Percentiles rank a stretch among this genome's conserved stretches.
Evolutionary conservation across 1,284 basidiomycete genomes (phyloP).

Genomic region (Peniophora sp.): DNA sequence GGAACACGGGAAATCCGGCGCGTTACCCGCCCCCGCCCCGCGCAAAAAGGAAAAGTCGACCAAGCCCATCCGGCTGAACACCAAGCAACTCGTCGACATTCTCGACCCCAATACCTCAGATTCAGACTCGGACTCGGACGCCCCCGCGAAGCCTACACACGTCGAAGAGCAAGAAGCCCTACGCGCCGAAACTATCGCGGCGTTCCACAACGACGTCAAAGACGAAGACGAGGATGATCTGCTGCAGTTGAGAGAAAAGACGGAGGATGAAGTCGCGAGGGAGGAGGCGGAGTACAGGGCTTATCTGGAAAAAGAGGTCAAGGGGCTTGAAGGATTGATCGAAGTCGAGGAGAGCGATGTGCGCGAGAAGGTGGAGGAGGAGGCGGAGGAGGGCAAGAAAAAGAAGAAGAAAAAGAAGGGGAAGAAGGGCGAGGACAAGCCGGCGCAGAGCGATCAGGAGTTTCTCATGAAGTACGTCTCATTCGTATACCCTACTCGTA

Average conservation of each 20-base stretch:
- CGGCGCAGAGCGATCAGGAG: conserved; percentile 64
- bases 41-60: conserved; percentile 52
- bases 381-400: conserved; percentile 22
- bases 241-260: conserved; percentile 68
- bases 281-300: conserved; percentile 78
- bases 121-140: conserved; percentile 40
- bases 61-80: conserved; percentile 56
- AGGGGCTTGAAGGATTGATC: conserved; percentile 58
- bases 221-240: conserved; percentile 53
- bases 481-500: conserved; percentile 4
- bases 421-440: conserved; percentile 26
- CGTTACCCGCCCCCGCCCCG: conserved; percentile 12
- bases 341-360: conserved; percentile 30
- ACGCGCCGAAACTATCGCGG: conserved; percentile 77
- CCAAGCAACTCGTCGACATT: conserved; percentile 49
- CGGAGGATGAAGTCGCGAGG: conserved; percentile 64
- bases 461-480: conserved; percentile 82
- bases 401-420: conserved; percentile 23
- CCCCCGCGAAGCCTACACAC: conserved; percentile 49
- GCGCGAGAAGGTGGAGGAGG: conserved; percentile 11
- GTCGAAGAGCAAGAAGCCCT: conserved; percentile 73
- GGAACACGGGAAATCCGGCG: conserved; percentile 48
- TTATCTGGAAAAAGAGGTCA: conserved; percentile 79
- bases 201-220: conserved; percentile 53
- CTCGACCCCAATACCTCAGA: conserved; percentile 37